A percentile compares a stretch with the other conserved stretches of the same genome.
phyloP scores from a whole-genome alignment of 1,284 basidiomycete species.

The Sanghuangporus weigelae region DNA sequence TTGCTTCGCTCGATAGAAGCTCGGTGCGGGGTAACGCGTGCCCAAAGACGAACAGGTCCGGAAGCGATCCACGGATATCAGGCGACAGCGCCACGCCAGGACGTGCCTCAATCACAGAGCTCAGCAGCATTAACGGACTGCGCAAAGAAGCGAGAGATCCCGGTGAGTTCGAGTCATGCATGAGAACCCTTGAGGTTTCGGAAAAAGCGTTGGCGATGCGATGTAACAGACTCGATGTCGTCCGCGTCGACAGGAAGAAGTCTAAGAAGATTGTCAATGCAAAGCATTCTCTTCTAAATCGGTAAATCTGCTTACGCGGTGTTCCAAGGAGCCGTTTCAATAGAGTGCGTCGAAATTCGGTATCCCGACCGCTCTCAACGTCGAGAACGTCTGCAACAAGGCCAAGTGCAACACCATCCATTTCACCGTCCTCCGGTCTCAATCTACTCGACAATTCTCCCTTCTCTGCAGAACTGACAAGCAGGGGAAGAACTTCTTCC shows the following conservation, averaged over 20 bases:
- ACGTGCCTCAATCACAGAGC: constrained; percentile 26
- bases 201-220: constrained; percentile 34
- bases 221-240: constrained; percentile 30
- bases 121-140: constrained; percentile 33
- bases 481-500: constrained; percentile 25
- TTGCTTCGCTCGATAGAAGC: constrained; percentile 20
- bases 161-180: constrained; percentile 22
- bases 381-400: constrained; percentile 29
- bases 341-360: constrained; percentile 24
- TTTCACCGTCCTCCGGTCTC: constrained; percentile 35
- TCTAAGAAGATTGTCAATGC: constrained; percentile 21
- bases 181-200: constrained; percentile 31
- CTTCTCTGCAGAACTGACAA: constrained; percentile 37
- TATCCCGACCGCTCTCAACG: constrained; percentile 16
- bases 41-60: constrained; percentile 43
- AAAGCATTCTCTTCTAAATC: neutral
- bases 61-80: constrained; percentile 28
- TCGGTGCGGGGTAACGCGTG: constrained; percentile 38
- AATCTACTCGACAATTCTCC: constrained; percentile 35
- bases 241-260: constrained; percentile 34
- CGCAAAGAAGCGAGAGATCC: constrained; percentile 22
- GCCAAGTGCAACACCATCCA: constrained; percentile 31
- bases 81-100: constrained; percentile 17
- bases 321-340: constrained; percentile 32
- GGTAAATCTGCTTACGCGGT: constrained; percentile 29